These are phyloP conservation scores for Tuber umbilicatum DNA, from an alignment of 495 filamentous ascomycete genomes.

Conservation along the genomic window DNA sequence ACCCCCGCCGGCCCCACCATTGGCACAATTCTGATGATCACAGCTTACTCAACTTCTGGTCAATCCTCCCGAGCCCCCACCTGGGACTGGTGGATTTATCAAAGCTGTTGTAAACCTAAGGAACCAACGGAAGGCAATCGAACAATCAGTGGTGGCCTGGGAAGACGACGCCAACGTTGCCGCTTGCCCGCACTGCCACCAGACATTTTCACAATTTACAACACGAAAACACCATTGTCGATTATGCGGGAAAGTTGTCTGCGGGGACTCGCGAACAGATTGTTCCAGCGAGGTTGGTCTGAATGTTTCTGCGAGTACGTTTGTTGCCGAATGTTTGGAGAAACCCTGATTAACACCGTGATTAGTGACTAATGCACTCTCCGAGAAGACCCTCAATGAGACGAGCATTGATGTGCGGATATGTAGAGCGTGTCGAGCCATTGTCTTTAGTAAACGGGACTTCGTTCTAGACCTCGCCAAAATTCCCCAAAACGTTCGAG, in stretches of 20 bases:
- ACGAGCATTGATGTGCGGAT: slow-evolving; percentile 77
- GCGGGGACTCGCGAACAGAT: slow-evolving; percentile 70
- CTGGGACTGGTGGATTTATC: slow-evolving; percentile 47
- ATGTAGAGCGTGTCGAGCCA: slow-evolving; percentile 81
- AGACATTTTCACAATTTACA: slow-evolving; percentile 83
- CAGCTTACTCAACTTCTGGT: slow-evolving; percentile 75
- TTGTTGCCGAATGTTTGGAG: too few species aligned
- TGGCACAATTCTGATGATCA: neutral
- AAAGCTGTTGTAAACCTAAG: slow-evolving; percentile 57
- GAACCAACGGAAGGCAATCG: slow-evolving; percentile 66
- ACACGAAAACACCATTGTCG: slow-evolving; percentile 92
- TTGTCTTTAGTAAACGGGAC: slow-evolving; percentile 76
- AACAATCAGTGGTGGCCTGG: slow-evolving; percentile 91
- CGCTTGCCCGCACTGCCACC: slow-evolving; percentile 86
- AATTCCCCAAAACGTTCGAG: slow-evolving; percentile 67
- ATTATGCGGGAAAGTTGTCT: slow-evolving; percentile 86
- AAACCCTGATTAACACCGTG: neutral
- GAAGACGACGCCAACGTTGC: slow-evolving; percentile 78
- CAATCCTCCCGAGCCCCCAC: slow-evolving; percentile 53
- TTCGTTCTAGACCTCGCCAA: slow-evolving; percentile 60
- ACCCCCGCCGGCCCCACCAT: neutral
- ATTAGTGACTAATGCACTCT: slow-evolving; percentile 43
- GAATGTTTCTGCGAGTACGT: slow-evolving; percentile 65
- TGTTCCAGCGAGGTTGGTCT: slow-evolving; percentile 82
- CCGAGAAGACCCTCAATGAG: slow-evolving; percentile 58